Percentiles rank a stretch among this genome's conserved stretches.
phyloP scores from a whole-genome alignment of 2,329 filamentous ascomycete genomes.

The Penicillium hordei region DNA sequence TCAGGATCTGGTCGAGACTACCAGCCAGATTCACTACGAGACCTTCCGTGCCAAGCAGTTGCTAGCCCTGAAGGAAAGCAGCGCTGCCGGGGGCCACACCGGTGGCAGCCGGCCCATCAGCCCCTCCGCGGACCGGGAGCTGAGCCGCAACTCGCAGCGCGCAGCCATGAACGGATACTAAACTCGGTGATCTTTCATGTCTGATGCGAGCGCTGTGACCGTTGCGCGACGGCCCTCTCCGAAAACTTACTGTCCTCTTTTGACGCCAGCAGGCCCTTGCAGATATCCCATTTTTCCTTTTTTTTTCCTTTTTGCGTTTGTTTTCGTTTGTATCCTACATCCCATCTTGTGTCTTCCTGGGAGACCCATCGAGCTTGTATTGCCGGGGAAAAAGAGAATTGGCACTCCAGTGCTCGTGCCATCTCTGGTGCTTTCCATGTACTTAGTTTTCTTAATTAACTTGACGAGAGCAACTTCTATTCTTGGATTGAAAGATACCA shows the following conservation, averaged over 20 bases:
- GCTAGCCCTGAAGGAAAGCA: slow-evolving; percentile 96
- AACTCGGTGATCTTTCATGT: slow-evolving; percentile 22
- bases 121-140: slow-evolving; percentile 87
- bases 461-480: slow-evolving; percentile 28
- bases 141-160: slow-evolving; percentile 95
- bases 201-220: slow-evolving; percentile 22
- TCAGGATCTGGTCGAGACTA: slow-evolving; percentile 98
- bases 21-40: slow-evolving; percentile 99
- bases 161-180: slow-evolving; percentile 99
- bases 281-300: slow-evolving; percentile 41
- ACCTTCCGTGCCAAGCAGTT: slow-evolving; percentile 99
- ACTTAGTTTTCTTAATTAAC: slow-evolving; percentile 38
- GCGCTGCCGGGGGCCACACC: slow-evolving; percentile 70
- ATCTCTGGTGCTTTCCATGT: slow-evolving; percentile 34
- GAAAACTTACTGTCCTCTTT: slow-evolving; percentile 31
- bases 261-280: slow-evolving; percentile 37
- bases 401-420: slow-evolving; percentile 29
- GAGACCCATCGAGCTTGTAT: slow-evolving; percentile 21
- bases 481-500: slow-evolving; percentile 10
- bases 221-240: slow-evolving; percentile 18
- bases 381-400: slow-evolving; percentile 29
- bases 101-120: slow-evolving; percentile 85
- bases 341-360: slow-evolving; percentile 17
- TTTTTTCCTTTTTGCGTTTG: slow-evolving; percentile 28
- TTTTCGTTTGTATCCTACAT: slow-evolving; percentile 23